phyloP scores from a whole-genome alignment of 306 rosid species.

The Rubus parviflorus region DNA sequence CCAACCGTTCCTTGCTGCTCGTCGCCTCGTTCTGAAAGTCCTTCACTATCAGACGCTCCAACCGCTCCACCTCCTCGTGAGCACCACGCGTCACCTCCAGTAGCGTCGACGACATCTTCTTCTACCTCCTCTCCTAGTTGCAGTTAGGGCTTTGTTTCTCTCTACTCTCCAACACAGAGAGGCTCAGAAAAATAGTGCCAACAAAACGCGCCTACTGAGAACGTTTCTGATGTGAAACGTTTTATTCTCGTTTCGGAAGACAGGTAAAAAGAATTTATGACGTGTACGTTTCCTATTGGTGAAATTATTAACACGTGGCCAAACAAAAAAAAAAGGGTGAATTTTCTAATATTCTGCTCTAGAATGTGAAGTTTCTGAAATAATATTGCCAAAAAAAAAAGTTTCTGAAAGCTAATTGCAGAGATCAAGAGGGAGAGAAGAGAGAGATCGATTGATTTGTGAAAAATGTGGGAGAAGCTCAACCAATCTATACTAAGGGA shows the following conservation, averaged over 20 bases:
- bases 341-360: not conserved
- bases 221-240: too few species aligned
- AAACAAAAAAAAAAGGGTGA: not conserved
- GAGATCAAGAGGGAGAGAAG: not conserved
- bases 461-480: slow-evolving; percentile 64
- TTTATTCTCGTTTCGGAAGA: too few species aligned
- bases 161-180: not conserved
- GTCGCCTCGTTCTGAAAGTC: slow-evolving; percentile 81
- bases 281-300: not conserved
- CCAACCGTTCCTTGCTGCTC: slow-evolving; percentile 66
- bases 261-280: not conserved
- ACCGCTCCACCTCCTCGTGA: slow-evolving; percentile 93
- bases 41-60: slow-evolving; percentile 84
- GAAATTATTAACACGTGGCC: too few species aligned
- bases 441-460: slow-evolving; percentile 17
- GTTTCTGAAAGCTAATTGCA: not conserved
- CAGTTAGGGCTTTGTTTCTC: not conserved
- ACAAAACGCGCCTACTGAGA: too few species aligned
- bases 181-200: not conserved
- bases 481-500: slow-evolving; percentile 35
- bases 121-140: not conserved
- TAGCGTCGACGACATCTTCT: slow-evolving; percentile 86
- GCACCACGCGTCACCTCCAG: slow-evolving; percentile 86
- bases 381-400: too few species aligned
- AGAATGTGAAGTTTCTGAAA: not conserved